A percentile compares a stretch with the other conserved stretches of the same genome.
Conservation (phyloP, 1,284 basidiomycete genomes). For the Cerrena zonata region DNA sequence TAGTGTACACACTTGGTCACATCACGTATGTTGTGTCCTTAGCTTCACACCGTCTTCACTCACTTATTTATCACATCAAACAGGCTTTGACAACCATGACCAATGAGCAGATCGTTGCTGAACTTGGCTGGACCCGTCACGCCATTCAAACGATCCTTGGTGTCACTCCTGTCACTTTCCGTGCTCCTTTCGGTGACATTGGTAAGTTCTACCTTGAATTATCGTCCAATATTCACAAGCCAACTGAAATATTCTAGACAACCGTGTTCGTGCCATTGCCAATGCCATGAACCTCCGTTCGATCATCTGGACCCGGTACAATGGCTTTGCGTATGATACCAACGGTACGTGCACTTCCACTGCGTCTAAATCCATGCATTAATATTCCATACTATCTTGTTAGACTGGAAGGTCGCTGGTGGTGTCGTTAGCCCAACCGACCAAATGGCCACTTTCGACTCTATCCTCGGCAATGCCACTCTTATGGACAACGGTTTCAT, state of each 20-base stretch:
- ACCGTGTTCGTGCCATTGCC: constrained; percentile 83
- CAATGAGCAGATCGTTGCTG: constrained; percentile 85
- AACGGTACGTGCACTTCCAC: constrained; percentile 50
- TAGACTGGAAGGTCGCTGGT: constrained; percentile 80
- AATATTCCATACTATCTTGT: neutral
- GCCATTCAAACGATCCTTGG: constrained; percentile 73
- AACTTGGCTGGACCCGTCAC: constrained; percentile 88
- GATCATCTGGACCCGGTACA: constrained; percentile 71
- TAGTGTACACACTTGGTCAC: constrained; percentile 75
- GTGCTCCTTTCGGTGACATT: constrained; percentile 47
- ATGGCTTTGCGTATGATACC: constrained; percentile 70
- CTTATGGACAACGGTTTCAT: constrained; percentile 69
- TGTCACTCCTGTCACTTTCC: constrained; percentile 70
- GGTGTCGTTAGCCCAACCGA: constrained; percentile 57
- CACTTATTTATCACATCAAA: constrained; percentile 19
- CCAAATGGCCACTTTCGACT: constrained; percentile 53
- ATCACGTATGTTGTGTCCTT: constrained; percentile 38
- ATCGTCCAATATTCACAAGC: no score
- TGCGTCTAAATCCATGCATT: constrained; percentile 16
- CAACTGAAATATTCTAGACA: constrained; percentile 45
- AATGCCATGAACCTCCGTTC: constrained; percentile 77
- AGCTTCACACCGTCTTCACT: constrained; percentile 7
- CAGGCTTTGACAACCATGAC: constrained; percentile 79
- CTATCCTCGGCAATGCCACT: constrained; percentile 58
- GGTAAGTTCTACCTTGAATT: constrained; percentile 19